Conservation (phyloP, 176 grass and related monocot species). For the Zea mays region Zm-B73-REFERENCE-NAM-5.0 NC_050098.1:111928501-111929000, state of each 20-base stretch:
- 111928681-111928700: background rate
- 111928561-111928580: background rate
- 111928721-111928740: background rate
- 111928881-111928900: too few species aligned
- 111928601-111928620: background rate
- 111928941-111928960: too few species aligned
- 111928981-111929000: too few species aligned
- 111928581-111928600: background rate
- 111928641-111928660: background rate
- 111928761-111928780: conserved; percentile 4
- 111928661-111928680: background rate
- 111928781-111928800: background rate
- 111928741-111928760: background rate
- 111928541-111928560: background rate
- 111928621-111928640: background rate
- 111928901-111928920: too few species aligned
- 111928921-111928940: too few species aligned
- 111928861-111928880: background rate
- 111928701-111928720: background rate
- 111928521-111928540: background rate
- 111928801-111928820: background rate
- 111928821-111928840: background rate
- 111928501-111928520: background rate
- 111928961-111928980: too few species aligned
- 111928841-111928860: background rate